Evolutionary conservation across 176 grass and related monocot genomes (phyloP).

Genomic region (Chrysopogon serrulatus): DNA sequence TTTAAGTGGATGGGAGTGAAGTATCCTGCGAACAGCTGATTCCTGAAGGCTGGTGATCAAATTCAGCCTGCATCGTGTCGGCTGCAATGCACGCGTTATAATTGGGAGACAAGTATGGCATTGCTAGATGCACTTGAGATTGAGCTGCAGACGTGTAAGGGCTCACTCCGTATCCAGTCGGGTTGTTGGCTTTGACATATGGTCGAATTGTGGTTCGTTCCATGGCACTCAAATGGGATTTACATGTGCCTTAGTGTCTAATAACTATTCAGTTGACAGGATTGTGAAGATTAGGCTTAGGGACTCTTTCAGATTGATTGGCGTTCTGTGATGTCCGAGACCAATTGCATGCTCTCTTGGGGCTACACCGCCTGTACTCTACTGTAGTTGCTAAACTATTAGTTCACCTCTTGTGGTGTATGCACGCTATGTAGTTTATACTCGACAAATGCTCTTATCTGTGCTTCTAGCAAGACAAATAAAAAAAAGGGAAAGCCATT

Average conservation of each 20-base stretch:
- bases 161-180: not conserved
- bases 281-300: not conserved
- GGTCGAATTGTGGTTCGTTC: not conserved
- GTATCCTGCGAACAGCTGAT: not conserved
- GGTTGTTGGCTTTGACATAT: not conserved
- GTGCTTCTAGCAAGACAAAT: not conserved
- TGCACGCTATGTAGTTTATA: not conserved
- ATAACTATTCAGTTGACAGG: not conserved
- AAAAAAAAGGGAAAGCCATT: not conserved
- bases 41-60: not conserved
- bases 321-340: not conserved
- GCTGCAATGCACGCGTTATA: not conserved
- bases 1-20: not conserved
- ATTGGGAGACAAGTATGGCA: not conserved
- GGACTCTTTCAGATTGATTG: not conserved
- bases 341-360: not conserved
- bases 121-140: not conserved
- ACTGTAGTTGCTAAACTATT: not conserved
- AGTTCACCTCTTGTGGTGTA: not conserved
- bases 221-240: not conserved
- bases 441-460: not conserved
- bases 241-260: not conserved
- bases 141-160: not conserved
- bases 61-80: not conserved
- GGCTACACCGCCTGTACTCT: not conserved